Conservation (phyloP, 1,139 yeast genomes). For the Saccharomycopsis hybrid region DNA sequence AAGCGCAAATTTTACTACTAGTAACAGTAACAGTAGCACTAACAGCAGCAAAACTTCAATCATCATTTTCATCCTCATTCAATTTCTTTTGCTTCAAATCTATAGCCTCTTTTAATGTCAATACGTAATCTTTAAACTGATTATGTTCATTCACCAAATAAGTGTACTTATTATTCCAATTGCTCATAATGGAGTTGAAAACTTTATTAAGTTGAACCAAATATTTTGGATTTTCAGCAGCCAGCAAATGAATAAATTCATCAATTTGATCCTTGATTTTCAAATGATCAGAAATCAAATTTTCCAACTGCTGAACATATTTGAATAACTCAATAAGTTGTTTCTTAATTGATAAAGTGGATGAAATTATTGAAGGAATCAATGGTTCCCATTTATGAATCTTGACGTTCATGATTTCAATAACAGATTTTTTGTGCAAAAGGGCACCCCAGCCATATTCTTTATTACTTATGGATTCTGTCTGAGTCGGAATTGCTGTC, state of each 20-base stretch:
- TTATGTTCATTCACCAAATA: constrained; percentile 30
- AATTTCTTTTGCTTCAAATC: constrained; percentile 17
- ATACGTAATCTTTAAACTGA: constrained; percentile 29
- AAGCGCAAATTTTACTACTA: no score
- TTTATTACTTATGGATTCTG: constrained; percentile 58
- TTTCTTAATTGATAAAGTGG: constrained; percentile 26
- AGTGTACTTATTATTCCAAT: constrained; percentile 35
- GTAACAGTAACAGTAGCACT: no score
- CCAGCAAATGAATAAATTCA: constrained; percentile 26
- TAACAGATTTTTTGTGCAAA: constrained; percentile 9
- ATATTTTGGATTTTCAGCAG: constrained; percentile 11
- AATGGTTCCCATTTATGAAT: constrained; percentile 37
- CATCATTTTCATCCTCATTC: neutral
- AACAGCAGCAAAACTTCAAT: neutral
- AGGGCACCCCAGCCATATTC: constrained; percentile 78
- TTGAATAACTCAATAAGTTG: constrained; percentile 29
- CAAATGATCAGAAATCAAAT: constrained; percentile 31
- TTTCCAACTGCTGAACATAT: constrained; percentile 29
- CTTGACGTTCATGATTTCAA: constrained; percentile 17
- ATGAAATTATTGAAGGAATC: constrained; percentile 26
- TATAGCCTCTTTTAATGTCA: constrained; percentile 21
- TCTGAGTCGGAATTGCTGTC: constrained; percentile 62
- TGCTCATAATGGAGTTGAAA: constrained; percentile 30
- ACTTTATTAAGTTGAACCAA: constrained; percentile 18
- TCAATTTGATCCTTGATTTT: constrained; percentile 28